Evolutionary conservation across 306 rosid genomes (phyloP), one percentile per base, ranked within the genome.

Genomic region (Cucurbita moschata): DNA sequence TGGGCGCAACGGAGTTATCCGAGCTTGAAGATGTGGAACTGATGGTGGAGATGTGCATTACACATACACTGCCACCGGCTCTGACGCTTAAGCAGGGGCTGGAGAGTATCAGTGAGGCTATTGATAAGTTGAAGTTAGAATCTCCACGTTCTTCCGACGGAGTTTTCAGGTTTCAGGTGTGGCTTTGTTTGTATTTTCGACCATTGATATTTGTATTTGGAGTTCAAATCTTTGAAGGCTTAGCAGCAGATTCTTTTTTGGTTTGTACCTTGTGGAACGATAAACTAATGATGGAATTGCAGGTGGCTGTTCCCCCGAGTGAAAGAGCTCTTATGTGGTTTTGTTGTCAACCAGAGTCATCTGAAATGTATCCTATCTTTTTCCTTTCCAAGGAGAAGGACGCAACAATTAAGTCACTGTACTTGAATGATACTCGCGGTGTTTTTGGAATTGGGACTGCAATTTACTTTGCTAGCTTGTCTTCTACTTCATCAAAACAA

Each of bases 241-340:
- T 64, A 5, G 35, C 30, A n/a, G 1, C 12, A 14, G 40, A 10
- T 14, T 53, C 44, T 72, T 51, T 35, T 68, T 68, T 68, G 37
- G 54, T 46, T 16, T 70, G 72, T 54, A 21, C 18, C 10, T 44
- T 12, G 43, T 10, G 44, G 66, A 72, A n/a, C 75, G 81, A 51
- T 71, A 10, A 67, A 46, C 19, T 21, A 76, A 62, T 57, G 66
- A 73, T 64, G 52, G 42, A 42, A 82, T 68, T 74, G 58, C 82
- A 92, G 99, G 95, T 94, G 78, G 87, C 83, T 16, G 89, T 91
- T 76, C 96, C 97, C 73, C 97, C 97, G 5, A 78, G 96, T 79
- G 79, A 92, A 13, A 94, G 85, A 81, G 95, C 97, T 12, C 83
- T 94, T 81, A 46, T 78, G 43, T 86, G 89, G 95, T 94, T 94